Conservation (phyloP, 345 rosid species). For the Clausena lansium region DNA sequence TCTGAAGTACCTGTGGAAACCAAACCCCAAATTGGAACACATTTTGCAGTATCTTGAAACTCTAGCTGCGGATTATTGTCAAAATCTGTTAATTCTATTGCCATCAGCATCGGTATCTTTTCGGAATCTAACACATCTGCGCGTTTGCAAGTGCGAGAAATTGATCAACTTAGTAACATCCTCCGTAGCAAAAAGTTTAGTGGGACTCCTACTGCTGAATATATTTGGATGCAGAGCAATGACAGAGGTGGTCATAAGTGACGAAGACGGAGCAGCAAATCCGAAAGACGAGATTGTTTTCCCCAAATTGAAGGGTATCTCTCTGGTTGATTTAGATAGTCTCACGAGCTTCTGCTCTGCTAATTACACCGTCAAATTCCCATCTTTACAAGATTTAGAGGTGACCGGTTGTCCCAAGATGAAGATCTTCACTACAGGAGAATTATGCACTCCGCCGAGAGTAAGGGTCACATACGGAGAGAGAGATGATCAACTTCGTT, state of each 20-base stretch:
- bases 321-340: background rate
- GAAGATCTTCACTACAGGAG: too few relatives aligned
- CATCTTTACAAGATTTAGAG: too few relatives aligned
- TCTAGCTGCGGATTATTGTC: rapidly evolving
- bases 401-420: too few relatives aligned
- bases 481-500: background rate
- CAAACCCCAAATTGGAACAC: background rate
- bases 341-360: too few relatives aligned
- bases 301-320: background rate
- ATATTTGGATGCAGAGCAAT: background rate
- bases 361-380: too few relatives aligned
- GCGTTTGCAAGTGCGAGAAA: background rate
- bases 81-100: background rate
- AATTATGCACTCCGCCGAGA: background rate
- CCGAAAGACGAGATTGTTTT: background rate
- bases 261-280: background rate
- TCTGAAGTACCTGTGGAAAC: conserved; percentile 11
- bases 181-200: conserved; percentile 10
- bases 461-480: background rate
- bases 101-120: background rate
- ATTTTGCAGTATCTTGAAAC: background rate
- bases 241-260: background rate
- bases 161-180: conserved; percentile 5
- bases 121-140: background rate
- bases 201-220: background rate